Base-by-base conservation (phyloP, 768 basidiomycete genomes). In the Strobilomyces confusus region DNA sequence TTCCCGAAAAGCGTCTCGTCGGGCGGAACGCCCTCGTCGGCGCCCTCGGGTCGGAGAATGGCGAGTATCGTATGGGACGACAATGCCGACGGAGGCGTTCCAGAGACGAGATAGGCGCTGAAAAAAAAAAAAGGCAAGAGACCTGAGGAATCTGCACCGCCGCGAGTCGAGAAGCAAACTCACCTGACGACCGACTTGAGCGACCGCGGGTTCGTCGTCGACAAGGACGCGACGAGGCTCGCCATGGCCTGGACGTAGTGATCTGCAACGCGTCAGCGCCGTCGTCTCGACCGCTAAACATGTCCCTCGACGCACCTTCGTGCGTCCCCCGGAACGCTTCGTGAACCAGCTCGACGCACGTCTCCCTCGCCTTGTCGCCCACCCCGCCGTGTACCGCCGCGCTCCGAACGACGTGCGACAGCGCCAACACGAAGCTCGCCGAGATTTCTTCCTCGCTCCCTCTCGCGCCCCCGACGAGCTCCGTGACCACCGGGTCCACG, bases 401-500 rank as follows among this genome's bases (percentile, higher is more conserved):
- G 68, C 73, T 89, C 49, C 69, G 74, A 14, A 86, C 79, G 4
- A 98, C 92, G 29, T 82, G 76, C 0, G 91, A 85, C 40, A 98
- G 73, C 2, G 92, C 90, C 41, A 82, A 70, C 11, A 89, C 77
- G 58, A 93, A 79, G 56, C 89, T 92, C 11, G 82, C 81, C 0
- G 87, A 82, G 45, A 95, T 82, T 30, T 78, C 77, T 4, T 80
- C 78, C 42, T 88, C 87, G 48, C 87, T 87, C 30, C 73, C 79
- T 58, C 75, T 75, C 15, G 80, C 80, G 44, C 82, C 80, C 5
- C 79, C 71, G 17, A 91, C 71, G 47, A 99, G 75, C 67, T 98
- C 95, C 4, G 90, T 92, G 46, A 98, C 78, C n/a, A 98, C 86
- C 1, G 94, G 94, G 65, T 98, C 95, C 30, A 92, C 91, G 48